Evolutionary conservation across 495 filamentous ascomycete species (phyloP).

Genomic region (Bacidia gigantensis): DNA sequence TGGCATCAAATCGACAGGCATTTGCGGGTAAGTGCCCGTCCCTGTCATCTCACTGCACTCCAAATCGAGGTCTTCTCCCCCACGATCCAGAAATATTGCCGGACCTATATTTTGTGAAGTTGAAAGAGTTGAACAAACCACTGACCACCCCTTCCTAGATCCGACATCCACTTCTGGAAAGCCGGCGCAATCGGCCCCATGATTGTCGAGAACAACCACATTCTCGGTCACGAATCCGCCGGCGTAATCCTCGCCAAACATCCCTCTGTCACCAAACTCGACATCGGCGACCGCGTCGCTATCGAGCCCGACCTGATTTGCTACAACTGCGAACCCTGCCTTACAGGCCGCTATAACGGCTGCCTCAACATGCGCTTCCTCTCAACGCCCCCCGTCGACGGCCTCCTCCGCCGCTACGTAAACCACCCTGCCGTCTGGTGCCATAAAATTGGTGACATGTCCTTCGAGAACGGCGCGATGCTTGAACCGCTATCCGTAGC

Average conservation of each 20-base stretch:
- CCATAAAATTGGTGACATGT: conserved; percentile 57
- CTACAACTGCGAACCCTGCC: conserved; percentile 58
- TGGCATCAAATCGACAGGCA: conserved; percentile 35
- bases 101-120: too few relatives aligned
- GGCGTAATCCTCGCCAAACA: conserved; percentile 26
- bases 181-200: conserved; percentile 30
- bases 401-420: conserved; percentile 70
- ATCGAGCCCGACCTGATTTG: conserved; percentile 80
- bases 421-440: conserved; percentile 65
- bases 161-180: conserved; percentile 48
- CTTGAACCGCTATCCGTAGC: conserved; percentile 76
- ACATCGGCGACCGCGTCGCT: conserved; percentile 52
- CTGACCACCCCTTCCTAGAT: conserved; percentile 36
- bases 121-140: too few relatives aligned
- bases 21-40: conserved; percentile 34
- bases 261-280: conserved; percentile 42
- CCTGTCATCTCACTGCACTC: neutral
- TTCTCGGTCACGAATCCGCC: conserved; percentile 35
- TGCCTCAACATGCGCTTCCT: conserved; percentile 74
- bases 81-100: neutral
- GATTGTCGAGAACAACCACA: conserved; percentile 26
- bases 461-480: conserved; percentile 69
- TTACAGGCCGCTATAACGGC: conserved; percentile 68
- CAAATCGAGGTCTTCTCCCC: too few relatives aligned
- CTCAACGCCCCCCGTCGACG: conserved; percentile 62